These are phyloP conservation scores for Sextonia rubra DNA, from an alignment of 164 flowering plant species.

Conservation along the genomic window DNA sequence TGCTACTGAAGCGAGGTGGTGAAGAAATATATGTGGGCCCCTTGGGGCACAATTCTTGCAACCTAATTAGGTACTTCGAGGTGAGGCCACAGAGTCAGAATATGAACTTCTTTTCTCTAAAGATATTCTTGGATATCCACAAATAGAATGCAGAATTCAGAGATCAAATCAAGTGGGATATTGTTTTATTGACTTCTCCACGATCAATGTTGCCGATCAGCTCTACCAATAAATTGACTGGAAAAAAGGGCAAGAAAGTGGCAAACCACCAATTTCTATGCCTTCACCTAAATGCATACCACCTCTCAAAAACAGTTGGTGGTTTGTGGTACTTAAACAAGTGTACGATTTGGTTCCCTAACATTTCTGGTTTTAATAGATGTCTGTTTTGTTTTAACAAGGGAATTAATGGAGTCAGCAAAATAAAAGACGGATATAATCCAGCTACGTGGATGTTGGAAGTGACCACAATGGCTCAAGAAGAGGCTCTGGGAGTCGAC, in stretches of 20 bases:
- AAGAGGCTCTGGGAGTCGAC: constrained; percentile 22
- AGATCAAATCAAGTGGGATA: background rate
- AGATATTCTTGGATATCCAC: background rate
- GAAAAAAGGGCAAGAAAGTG: no score
- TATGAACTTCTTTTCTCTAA: background rate
- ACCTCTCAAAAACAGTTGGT: background rate
- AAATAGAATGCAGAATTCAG: no score
- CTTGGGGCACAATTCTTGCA: constrained; percentile 38
- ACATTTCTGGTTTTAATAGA: background rate
- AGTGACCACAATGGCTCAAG: constrained; percentile 26
- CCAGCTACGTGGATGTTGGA: constrained; percentile 39
- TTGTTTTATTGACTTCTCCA: no score
- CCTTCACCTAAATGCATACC: no score
- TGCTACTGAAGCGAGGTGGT: constrained; percentile 58
- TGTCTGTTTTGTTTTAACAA: constrained; percentile 11
- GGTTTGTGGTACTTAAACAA: background rate
- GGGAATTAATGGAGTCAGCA: constrained; percentile 27
- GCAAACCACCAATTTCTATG: no score
- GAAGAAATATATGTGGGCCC: constrained; percentile 58
- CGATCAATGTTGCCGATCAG: no score
- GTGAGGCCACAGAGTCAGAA: constrained; percentile 21
- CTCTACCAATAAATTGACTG: no score
- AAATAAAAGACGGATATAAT: constrained; percentile 27
- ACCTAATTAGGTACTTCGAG: constrained; percentile 55
- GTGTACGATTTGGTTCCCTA: background rate